phyloP scores from a whole-genome alignment of 2,329 filamentous ascomycete genomes.

The Botryosphaeria dothidea region DNA sequence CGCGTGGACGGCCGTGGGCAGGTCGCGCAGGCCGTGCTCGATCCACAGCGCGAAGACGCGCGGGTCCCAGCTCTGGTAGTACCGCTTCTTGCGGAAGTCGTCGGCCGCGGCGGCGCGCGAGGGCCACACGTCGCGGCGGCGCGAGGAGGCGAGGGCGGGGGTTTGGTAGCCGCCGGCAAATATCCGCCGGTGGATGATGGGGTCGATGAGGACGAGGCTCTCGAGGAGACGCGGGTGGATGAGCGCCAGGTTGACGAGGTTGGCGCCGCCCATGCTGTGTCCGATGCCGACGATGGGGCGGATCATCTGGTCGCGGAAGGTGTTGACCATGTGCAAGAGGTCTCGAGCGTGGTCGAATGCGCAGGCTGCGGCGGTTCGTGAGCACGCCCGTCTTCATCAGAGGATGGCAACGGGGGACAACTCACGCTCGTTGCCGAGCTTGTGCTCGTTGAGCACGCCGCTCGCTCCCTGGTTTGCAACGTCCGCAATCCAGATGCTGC shows the following conservation, averaged over 20 bases:
- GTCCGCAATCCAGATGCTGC: conserved; percentile 87
- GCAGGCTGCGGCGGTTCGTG: conserved; percentile 57
- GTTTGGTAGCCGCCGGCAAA: conserved; percentile 42
- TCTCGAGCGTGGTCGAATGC: conserved; percentile 88
- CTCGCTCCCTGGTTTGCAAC: conserved; percentile 80
- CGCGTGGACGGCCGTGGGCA: conserved; percentile 63
- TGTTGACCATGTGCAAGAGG: conserved; percentile 80
- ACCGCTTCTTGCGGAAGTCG: conserved; percentile 67
- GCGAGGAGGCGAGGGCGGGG: conserved; percentile 63
- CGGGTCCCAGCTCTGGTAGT: conserved; percentile 81
- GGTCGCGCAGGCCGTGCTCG: conserved; percentile 68
- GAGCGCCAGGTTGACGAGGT: conserved; percentile 70
- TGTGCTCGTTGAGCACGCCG: conserved; percentile 72
- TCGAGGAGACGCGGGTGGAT: conserved; percentile 80
- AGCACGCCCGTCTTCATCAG: neutral
- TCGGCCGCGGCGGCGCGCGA: conserved; percentile 68
- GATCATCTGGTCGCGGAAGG: conserved; percentile 76
- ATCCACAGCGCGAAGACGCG: conserved; percentile 76
- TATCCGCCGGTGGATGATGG: conserved; percentile 64
- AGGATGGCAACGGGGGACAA: conserved; percentile 18
- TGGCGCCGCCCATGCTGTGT: conserved; percentile 83
- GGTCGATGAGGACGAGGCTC: conserved; percentile 76
- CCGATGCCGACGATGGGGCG: conserved; percentile 81
- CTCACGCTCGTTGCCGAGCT: conserved; percentile 82
- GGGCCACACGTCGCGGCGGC: conserved; percentile 79